These are phyloP conservation scores for Russula olivacea DNA, from an alignment of 768 basidiomycete species.

Conservation along the genomic window DNA sequence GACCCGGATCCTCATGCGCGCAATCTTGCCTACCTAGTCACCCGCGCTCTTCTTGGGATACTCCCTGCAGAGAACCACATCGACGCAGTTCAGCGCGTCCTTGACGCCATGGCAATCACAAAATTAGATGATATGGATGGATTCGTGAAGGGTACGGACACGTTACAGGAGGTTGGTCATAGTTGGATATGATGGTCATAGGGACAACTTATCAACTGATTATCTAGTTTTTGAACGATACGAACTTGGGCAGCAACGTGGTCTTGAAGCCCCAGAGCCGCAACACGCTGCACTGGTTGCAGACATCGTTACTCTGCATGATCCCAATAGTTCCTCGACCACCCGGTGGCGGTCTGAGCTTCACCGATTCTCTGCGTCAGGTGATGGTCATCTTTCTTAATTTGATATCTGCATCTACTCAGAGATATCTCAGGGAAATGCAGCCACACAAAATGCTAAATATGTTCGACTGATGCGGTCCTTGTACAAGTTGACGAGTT, in stretches of 20 bases:
- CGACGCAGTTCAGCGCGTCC: conserved; percentile 43
- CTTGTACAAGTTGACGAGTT: conserved; percentile 64
- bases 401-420: not conserved
- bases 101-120: conserved; percentile 44
- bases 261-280: conserved; percentile 56
- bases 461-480: conserved; percentile 58
- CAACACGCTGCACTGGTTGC: conserved; percentile 50
- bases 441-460: conserved; percentile 28
- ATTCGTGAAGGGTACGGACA: conserved; percentile 30
- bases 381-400: conserved; percentile 6
- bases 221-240: conserved; percentile 43
- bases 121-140: conserved; percentile 43
- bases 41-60: conserved; percentile 53
- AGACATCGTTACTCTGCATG: conserved; percentile 49
- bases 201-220: not conserved
- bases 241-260: conserved; percentile 43
- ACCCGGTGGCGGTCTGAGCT: conserved; percentile 39
- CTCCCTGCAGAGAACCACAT: conserved; percentile 56
- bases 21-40: conserved; percentile 53
- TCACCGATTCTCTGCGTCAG: conserved; percentile 36
- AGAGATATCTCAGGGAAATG: not conserved
- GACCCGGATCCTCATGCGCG: conserved; percentile 47
- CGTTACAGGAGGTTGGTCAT: conserved; percentile 31
- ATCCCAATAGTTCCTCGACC: conserved; percentile 49
- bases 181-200: not conserved